Conservation (phyloP, 805 yeast genomes). For the Yarrowia osloensis region DNA sequence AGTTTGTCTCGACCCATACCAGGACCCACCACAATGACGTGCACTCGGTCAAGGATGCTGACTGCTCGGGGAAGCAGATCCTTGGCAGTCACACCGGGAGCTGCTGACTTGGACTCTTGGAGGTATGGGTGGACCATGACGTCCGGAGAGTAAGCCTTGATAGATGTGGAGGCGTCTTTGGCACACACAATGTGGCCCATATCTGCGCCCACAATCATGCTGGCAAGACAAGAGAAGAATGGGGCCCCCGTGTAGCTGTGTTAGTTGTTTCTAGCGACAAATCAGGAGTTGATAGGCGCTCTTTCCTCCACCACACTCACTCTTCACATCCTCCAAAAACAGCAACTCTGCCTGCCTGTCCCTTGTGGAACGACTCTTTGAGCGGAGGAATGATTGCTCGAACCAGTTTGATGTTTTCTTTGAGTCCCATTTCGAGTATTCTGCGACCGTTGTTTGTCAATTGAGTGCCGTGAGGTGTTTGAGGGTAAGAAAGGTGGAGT, state of each 20-base stretch:
- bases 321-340: conserved; percentile 95
- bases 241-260: conserved; percentile 90
- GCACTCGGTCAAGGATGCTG: conserved; percentile 62
- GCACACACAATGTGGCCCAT: conserved; percentile 90
- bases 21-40: conserved; percentile 87
- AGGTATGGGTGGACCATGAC: conserved; percentile 95
- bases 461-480: neutral
- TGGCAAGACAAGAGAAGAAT: conserved; percentile 81
- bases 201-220: conserved; percentile 84
- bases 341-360: conserved; percentile 85
- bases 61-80: conserved; percentile 58
- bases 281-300: neutral
- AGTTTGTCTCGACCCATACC: conserved; percentile 83
- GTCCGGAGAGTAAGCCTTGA: conserved; percentile 87
- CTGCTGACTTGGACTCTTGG: conserved; percentile 49
- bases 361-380: conserved; percentile 72
- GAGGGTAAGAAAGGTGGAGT: neutral
- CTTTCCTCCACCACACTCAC: conserved; percentile 39
- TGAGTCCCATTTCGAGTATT: conserved; percentile 3
- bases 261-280: neutral
- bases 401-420: conserved; percentile 47
- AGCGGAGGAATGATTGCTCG: conserved; percentile 74
- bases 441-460: neutral
- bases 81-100: conserved; percentile 36
- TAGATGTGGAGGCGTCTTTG: conserved; percentile 69